Evolutionary conservation across 768 basidiomycete genomes (phyloP), one percentile per base, ranked within the genome.

Genomic region (Leccinellum albellum): DNA sequence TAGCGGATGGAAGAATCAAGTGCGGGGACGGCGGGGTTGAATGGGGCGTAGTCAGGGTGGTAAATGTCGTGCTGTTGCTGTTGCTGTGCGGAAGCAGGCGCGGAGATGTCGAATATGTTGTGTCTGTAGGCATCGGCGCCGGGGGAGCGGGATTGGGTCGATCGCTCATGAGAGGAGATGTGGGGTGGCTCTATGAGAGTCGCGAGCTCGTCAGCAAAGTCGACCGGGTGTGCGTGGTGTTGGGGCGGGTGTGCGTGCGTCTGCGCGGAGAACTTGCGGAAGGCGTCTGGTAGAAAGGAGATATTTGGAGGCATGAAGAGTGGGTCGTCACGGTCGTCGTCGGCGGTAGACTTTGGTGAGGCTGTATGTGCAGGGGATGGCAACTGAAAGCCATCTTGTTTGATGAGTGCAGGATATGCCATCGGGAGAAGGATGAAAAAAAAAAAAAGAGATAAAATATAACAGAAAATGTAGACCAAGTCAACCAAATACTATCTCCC

Each of bases 361-460:
- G 71, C 56, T 1, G 69, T 70, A 35, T 67, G 67, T 6, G 76
- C 68, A 23, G 82, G 78, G 48, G 77, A 77, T 21, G 83, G 80
- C 33, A 85, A 64, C 60, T 88, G 85, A 70, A 91, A 91, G 64
- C 89, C 89, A 73, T 89, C 85, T 66, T 87, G 84, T 58, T 87
- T 77, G 61, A 89, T 68, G 57, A 71, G 62, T 45, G 66, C 54
- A 3, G 68, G 56, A 68, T 72, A 70, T 53, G 70, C 62, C 68
- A 72, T 70, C 44, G 50, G 12, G 29, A 47, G 26, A 33, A 23
- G 17, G 4, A 26, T 6, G 13, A 20, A 13, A 28, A 40, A 20
- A 21, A 6, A 40, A 20, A 40, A 40, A 40, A 9, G 37, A 40
- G 37, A 40, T n/a, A 40, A 40, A 40, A 40, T 40, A 40, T 40